phyloP scores from a whole-genome alignment of 225 moss, liverwort and hornwort genomes.

The Asterella californica region DNA sequence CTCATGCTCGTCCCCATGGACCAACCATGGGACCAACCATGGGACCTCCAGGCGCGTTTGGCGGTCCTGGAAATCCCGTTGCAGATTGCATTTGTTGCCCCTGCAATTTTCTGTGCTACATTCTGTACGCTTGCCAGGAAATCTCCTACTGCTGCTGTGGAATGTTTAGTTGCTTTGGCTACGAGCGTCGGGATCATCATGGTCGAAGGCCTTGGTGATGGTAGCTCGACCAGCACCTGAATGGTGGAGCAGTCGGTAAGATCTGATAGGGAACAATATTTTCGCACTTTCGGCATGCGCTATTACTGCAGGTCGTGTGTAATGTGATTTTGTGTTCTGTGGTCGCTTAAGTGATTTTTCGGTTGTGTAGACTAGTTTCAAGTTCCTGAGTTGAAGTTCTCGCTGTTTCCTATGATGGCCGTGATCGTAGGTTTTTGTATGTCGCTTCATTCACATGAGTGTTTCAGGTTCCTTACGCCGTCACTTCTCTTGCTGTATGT shows the following conservation, averaged over 20 bases:
- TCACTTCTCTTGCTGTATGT: no score
- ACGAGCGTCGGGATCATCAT: neutral
- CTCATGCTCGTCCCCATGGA: neutral
- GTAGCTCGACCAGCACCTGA: slow-evolving; percentile 1
- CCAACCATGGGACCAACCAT: no score
- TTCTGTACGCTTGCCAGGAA: slow-evolving; percentile 23
- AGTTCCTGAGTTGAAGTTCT: no score
- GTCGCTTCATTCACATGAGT: no score
- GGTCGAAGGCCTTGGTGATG: neutral
- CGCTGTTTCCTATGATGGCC: no score
- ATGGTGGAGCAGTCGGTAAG: neutral
- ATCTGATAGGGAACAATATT: neutral
- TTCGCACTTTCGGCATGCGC: no score
- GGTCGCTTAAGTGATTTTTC: no score
- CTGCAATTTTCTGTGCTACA: slow-evolving; percentile 23
- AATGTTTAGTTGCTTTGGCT: slow-evolving; percentile 12
- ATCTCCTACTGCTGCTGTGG: slow-evolving; percentile 16
- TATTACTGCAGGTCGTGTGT: no score
- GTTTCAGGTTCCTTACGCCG: no score
- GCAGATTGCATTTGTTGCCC: slow-evolving; percentile 22
- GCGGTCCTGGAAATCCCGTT: slow-evolving; percentile 10
- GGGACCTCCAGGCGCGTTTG: slow-evolving; percentile 20
- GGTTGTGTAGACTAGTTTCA: no score
- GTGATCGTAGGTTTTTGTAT: no score
- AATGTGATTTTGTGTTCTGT: no score